Evolutionary conservation across 140 eudicot species (phyloP).

Genomic region (Flaveria floridana): DNA sequence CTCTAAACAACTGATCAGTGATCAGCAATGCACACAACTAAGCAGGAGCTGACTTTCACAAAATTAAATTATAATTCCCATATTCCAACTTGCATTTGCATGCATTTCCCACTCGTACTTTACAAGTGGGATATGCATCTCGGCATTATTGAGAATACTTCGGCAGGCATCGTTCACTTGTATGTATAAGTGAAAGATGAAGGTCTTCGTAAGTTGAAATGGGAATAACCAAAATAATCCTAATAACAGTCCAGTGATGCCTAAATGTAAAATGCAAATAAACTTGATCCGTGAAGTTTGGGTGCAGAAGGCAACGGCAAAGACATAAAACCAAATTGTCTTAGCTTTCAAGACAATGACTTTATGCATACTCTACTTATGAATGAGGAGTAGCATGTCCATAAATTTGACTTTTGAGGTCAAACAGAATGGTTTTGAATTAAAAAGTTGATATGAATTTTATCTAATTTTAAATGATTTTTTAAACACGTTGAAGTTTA

Average conservation of each 20-base stretch:
- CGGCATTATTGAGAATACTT: background rate
- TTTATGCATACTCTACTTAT: slow-evolving; percentile 12
- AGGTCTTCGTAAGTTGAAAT: background rate
- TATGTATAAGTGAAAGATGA: background rate
- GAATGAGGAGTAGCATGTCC: background rate
- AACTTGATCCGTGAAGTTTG: too few species aligned
- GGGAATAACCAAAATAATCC: background rate
- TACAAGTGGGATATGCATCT: slow-evolving; percentile 15
- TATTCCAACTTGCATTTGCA: background rate
- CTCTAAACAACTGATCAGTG: slow-evolving; percentile 24
- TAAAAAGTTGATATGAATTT: background rate
- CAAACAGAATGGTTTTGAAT: slow-evolving; percentile 21
- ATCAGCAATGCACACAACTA: slow-evolving; percentile 21
- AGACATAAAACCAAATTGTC: background rate
- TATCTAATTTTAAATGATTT: background rate
- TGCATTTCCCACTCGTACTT: background rate
- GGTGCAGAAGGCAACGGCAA: background rate
- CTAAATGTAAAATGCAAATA: too few species aligned
- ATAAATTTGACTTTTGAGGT: slow-evolving; percentile 5
- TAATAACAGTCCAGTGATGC: too few species aligned
- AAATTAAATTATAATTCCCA: background rate
- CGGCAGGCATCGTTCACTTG: background rate
- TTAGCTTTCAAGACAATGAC: slow-evolving; percentile 20
- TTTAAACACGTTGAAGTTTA: background rate
- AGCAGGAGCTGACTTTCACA: slow-evolving; percentile 22